Evolutionary conservation across 1,139 yeast species (phyloP).

Genomic region (Hansenula lynferdii): DNA sequence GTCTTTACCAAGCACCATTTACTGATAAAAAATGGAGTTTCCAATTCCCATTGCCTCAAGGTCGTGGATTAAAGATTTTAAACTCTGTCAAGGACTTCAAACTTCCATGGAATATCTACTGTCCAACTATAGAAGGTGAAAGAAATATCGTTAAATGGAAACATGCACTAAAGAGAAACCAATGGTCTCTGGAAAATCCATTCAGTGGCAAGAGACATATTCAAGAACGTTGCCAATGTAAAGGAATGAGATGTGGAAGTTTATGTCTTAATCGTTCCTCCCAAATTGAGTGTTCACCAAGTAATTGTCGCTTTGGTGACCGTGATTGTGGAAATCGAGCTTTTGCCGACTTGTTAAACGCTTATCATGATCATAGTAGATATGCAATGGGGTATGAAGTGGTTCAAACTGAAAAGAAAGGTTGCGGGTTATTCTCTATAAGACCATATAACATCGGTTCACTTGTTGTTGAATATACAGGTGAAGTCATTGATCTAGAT

Average conservation of each 20-base stretch:
- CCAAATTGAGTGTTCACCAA: conserved; percentile 31
- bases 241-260: conserved; percentile 26
- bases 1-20: conserved; percentile 7
- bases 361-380: conserved; percentile 14
- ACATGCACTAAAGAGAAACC: conserved; percentile 21
- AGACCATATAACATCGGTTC: conserved; percentile 30
- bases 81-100: conserved; percentile 20
- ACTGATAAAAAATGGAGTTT: conserved; percentile 7
- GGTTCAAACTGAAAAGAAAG: conserved; percentile 26
- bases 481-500: conserved; percentile 33
- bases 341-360: conserved; percentile 19
- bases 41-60: conserved; percentile 18
- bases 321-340: conserved; percentile 34
- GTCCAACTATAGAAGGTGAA: conserved; percentile 25
- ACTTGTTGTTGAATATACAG: conserved; percentile 39
- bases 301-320: conserved; percentile 28
- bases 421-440: conserved; percentile 32
- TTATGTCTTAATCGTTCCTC: conserved; percentile 26
- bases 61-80: conserved; percentile 13
- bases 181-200: conserved; percentile 18
- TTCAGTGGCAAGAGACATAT: conserved; percentile 9
- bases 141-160: conserved; percentile 26
- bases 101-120: conserved; percentile 29
- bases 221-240: conserved; percentile 24
- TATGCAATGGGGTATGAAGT: conserved; percentile 32